These are phyloP conservation scores for Amniculicola lignicola DNA, from an alignment of 495 filamentous ascomycete genomes.

Conservation along the genomic window DNA sequence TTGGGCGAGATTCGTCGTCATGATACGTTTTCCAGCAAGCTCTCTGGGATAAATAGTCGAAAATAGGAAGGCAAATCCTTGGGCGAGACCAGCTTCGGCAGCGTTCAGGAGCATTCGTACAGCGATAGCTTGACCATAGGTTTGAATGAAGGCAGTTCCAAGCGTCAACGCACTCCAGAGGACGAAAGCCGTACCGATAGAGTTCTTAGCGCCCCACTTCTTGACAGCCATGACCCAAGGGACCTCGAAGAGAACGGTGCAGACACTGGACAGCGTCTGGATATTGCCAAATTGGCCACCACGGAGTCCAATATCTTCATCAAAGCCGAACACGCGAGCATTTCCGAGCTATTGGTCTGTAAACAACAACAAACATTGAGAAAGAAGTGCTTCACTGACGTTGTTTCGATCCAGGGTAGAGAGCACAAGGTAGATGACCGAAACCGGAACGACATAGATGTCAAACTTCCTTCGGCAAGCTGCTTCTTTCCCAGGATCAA, in stretches of 20 bases:
- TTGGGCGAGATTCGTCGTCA: constrained; percentile 7
- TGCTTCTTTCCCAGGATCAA: constrained; percentile 1
- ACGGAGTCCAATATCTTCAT: constrained; percentile 30
- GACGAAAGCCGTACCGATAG: constrained; percentile 14
- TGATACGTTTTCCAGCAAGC: constrained; percentile 11
- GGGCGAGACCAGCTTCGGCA: constrained; percentile 22
- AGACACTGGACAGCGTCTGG: constrained; percentile 30
- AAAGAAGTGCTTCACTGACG: neutral
- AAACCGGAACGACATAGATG: constrained; percentile 5
- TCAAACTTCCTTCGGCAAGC: constrained; percentile 11
- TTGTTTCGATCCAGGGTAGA: constrained; percentile 14
- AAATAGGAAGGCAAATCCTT: constrained; percentile 12
- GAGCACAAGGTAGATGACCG: constrained; percentile 7
- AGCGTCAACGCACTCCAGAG: constrained; percentile 14
- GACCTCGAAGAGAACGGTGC: constrained; percentile 13
- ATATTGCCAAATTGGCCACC: constrained; percentile 36
- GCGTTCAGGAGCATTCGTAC: constrained; percentile 18
- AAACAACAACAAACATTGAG: neutral
- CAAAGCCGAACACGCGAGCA: constrained; percentile 36
- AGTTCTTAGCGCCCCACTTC: constrained; percentile 10
- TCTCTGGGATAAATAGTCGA: constrained; percentile 19
- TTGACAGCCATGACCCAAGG: constrained; percentile 22
- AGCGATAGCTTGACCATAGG: constrained; percentile 18
- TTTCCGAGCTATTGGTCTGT: constrained; percentile 33
- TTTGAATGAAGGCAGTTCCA: constrained; percentile 25